Conservation (phyloP, 1,284 basidiomycete species). For the Pseudomicrostroma phylloplanum region DNA sequence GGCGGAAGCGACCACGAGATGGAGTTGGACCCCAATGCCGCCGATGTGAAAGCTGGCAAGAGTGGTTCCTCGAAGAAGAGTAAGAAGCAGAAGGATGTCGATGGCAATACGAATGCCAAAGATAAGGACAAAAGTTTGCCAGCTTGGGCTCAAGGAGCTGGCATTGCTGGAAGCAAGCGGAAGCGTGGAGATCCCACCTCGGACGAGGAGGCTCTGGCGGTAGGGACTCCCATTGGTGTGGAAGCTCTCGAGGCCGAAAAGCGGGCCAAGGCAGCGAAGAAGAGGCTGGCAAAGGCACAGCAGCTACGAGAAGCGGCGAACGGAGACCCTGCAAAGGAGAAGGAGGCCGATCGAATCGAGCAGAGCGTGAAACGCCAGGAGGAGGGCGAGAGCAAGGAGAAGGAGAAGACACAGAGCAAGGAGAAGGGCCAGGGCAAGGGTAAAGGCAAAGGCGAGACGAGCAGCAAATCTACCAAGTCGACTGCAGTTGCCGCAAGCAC, state of each 20-base stretch:
- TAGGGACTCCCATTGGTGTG: conserved; percentile 45
- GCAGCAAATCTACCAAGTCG: neutral
- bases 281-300: conserved; percentile 11
- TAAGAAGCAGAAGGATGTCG: conserved; percentile 7
- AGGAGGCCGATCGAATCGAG: neutral
- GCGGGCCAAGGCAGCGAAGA: conserved; percentile 31
- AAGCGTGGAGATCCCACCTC: conserved; percentile 30
- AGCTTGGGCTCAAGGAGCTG: conserved; percentile 37
- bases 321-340: neutral
- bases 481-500: neutral
- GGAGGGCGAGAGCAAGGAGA: neutral
- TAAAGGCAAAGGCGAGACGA: conserved; percentile 14
- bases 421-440: conserved; percentile 11
- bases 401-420: neutral
- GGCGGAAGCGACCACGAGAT: neutral
- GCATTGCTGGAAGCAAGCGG: conserved; percentile 35
- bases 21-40: no score
- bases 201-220: conserved; percentile 27
- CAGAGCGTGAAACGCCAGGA: neutral
- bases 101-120: conserved; percentile 51
- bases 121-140: conserved; percentile 38
- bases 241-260: conserved; percentile 39
- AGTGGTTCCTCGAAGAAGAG: neutral
- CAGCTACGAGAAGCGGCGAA: neutral
- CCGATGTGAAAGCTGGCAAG: no score